Evolutionary conservation across 2,329 filamentous ascomycete species (phyloP), one percentile per base, ranked within the genome.

Genomic region (Trichoderma sp.): DNA sequence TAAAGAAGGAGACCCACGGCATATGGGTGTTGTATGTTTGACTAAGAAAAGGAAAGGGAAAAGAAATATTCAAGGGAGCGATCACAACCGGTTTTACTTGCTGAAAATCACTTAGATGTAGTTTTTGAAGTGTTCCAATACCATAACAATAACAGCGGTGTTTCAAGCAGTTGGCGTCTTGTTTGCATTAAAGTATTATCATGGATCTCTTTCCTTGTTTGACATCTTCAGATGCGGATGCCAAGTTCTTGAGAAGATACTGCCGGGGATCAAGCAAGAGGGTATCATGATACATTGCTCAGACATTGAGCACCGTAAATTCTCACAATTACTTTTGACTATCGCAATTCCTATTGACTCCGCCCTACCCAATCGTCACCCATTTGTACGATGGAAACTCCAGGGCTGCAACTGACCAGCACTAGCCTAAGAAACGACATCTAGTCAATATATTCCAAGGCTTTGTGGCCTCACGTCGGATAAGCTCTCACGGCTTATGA

Each of bases 41-140:
- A 3, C 30, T 39, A 39, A 39, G 30, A 19, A 19, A 30, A 7
- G 34, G 21, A 5, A 43, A 43, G 21, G 21, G 5, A 28, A 56
- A 56, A 43, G 7, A 41, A 48, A 55, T 44, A 21, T 51, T 6
- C 3, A 48, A 50, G 19, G 52, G 61, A 63, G 61, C 61, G 52
- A 57, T 63, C 61, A 63, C 10, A 39, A 39, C 34, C 12, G 34
- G 34, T 39, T 39, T 10, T 39, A 63, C 26, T 21, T 26, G 41
- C 50, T 48, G n/a, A 50, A 48, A 51, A 39, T 17, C 45, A 63
- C 52, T 12, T 63, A 63, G 61, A 63, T 56, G 45, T 43, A 54
- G 45, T 57, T 39, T 39, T 64, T 24, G 43, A 57, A 43, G 4
- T 47, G 56, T 41, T 50, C 24, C 43, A 39, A 39, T 39, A 39